Conservation (phyloP, 2,329 filamentous ascomycete species). For the Xylariomycetidae sp. region DNA sequence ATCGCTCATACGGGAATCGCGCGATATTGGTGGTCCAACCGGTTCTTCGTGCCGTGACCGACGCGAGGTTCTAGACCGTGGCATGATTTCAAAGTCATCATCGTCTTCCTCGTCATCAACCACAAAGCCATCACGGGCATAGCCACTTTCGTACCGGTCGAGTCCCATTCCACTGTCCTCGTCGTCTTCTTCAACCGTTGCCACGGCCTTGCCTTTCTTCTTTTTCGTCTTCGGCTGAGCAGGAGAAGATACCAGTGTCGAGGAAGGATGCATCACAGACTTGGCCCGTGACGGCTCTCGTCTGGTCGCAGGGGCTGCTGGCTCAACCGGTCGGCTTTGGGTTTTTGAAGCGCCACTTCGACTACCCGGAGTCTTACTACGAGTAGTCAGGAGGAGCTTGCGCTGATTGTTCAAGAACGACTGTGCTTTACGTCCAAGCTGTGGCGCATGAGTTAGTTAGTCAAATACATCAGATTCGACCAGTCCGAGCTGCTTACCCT, state of each 20-base stretch:
- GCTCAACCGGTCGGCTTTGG: conserved; percentile 32
- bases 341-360: conserved; percentile 24
- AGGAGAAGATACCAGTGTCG: conserved; percentile 50
- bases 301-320: conserved; percentile 25
- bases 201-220: conserved; percentile 30
- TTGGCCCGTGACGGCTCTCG: no score
- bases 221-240: conserved; percentile 30
- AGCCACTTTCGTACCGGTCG: conserved; percentile 33
- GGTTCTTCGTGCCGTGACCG: conserved; percentile 32
- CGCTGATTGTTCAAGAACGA: conserved; percentile 38
- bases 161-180: conserved; percentile 33
- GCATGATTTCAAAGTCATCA: conserved; percentile 41
- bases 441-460: conserved; percentile 19
- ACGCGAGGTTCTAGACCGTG: conserved; percentile 24
- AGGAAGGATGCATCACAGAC: conserved; percentile 24
- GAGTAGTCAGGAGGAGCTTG: conserved; percentile 36
- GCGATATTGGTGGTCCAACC: conserved; percentile 53
- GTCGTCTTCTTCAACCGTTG: conserved; percentile 30
- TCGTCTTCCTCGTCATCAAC: conserved; percentile 32
- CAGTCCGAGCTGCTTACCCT: conserved; percentile 45
- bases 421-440: conserved; percentile 35
- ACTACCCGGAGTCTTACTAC: conserved; percentile 29
- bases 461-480: neutral
- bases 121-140: conserved; percentile 36
- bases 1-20: conserved; percentile 45